phyloP scores from a whole-genome alignment of 805 yeast species.

The Sungouiozyma ichnusensis region DNA sequence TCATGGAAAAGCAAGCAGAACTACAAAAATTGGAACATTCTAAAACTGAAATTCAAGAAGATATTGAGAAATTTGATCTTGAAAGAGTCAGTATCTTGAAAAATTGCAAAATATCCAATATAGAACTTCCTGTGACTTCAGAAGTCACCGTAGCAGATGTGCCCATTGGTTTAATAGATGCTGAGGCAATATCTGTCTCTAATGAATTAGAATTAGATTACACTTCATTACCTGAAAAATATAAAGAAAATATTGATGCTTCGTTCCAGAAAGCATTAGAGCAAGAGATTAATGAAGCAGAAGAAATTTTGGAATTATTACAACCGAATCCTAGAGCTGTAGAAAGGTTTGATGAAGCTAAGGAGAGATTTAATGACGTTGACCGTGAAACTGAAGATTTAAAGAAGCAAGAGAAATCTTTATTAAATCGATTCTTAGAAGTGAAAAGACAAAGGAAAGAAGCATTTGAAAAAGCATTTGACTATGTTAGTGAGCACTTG shows the following conservation, averaged over 20 bases:
- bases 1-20: conserved; percentile 28
- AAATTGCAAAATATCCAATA: conserved; percentile 64
- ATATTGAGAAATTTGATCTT: conserved; percentile 40
- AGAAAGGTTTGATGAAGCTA: conserved; percentile 64
- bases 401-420: conserved; percentile 47
- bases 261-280: conserved; percentile 29
- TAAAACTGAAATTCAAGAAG: conserved; percentile 38
- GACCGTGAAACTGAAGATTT: conserved; percentile 57
- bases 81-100: conserved; percentile 52
- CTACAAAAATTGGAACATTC: conserved; percentile 27
- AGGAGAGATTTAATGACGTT: conserved; percentile 44
- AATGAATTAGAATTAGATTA: conserved; percentile 49
- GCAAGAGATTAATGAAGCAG: conserved; percentile 29
- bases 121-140: conserved; percentile 49
- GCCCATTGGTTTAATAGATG: conserved; percentile 45
- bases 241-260: conserved; percentile 29
- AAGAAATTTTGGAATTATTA: conserved; percentile 30
- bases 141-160: conserved; percentile 48
- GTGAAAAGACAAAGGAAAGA: conserved; percentile 51
- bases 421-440: conserved; percentile 45
- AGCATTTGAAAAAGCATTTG: conserved; percentile 59
- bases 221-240: conserved; percentile 33
- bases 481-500: conserved; percentile 62
- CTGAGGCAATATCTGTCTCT: conserved; percentile 31
- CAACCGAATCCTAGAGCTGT: conserved; percentile 78